These are phyloP conservation scores for Aspergillus bertholletiae DNA, from an alignment of 495 filamentous ascomycete genomes.

Conservation along the genomic window DNA sequence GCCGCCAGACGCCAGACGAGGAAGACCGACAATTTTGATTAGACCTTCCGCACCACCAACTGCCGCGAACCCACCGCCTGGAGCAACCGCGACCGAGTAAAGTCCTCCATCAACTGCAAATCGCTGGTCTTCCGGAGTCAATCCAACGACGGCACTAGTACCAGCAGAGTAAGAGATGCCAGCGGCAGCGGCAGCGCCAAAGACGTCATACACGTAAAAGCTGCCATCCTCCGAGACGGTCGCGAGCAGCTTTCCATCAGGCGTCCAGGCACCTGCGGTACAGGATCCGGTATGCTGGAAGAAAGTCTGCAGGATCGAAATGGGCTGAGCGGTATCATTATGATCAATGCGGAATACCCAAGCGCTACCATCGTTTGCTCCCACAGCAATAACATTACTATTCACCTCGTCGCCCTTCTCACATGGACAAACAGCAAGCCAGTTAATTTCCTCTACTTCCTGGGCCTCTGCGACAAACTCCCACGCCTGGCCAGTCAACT, in stretches of 20 bases:
- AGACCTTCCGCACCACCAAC: constrained; percentile 84
- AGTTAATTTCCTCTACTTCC: constrained; percentile 95
- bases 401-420: constrained; percentile 51
- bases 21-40: constrained; percentile 79
- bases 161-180: constrained; percentile 65
- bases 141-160: constrained; percentile 68
- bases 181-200: constrained; percentile 74
- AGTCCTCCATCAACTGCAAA: constrained; percentile 90
- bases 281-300: constrained; percentile 84
- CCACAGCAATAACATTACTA: constrained; percentile 83
- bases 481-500: constrained; percentile 48
- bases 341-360: constrained; percentile 89
- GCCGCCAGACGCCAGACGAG: constrained; percentile 51
- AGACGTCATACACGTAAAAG: constrained; percentile 91
- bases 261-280: constrained; percentile 87
- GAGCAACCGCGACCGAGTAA: constrained; percentile 79
- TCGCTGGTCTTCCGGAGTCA: constrained; percentile 81
- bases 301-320: constrained; percentile 84
- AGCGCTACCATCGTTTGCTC: constrained; percentile 87
- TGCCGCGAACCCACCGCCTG: constrained; percentile 71
- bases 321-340: constrained; percentile 52
- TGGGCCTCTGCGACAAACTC: constrained; percentile 64
- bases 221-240: constrained; percentile 87
- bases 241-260: constrained; percentile 82
- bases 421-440: constrained; percentile 74